Percentiles rank a stretch among this genome's conserved stretches.
phyloP scores from a whole-genome alignment of 495 filamentous ascomycete genomes.

The Lichenothelia convexa region DNA sequence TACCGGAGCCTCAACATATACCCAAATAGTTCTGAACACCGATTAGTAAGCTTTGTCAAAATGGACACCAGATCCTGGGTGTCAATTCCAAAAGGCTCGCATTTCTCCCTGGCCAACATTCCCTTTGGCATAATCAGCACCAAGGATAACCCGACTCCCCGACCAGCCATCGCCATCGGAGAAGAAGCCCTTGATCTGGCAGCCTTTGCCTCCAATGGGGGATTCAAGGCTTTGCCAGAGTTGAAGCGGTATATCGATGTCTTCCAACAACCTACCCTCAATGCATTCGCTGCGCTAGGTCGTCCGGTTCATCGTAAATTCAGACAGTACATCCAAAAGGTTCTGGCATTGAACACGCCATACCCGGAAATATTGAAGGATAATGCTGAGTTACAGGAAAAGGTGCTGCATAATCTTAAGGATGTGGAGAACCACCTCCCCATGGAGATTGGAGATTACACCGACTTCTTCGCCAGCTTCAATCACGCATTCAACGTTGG shows the following conservation, averaged over 20 bases:
- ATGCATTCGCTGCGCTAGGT: conserved; percentile 57
- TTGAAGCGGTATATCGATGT: conserved; percentile 34
- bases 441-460: conserved; percentile 16
- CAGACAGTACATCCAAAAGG: conserved; percentile 42
- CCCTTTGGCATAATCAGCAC: conserved; percentile 81
- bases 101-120: conserved; percentile 79
- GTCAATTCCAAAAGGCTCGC: conserved; percentile 39
- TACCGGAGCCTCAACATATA: too few species aligned
- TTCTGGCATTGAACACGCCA: conserved; percentile 34
- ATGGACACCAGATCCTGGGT: too few species aligned
- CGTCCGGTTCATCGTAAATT: conserved; percentile 46
- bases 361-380: not conserved
- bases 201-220: conserved; percentile 29
- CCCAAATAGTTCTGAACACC: too few species aligned
- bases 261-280: conserved; percentile 47
- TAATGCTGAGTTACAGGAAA: not conserved
- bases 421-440: conserved; percentile 13
- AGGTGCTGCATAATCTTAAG: not conserved
- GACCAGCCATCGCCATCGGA: conserved; percentile 52
- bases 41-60: too few species aligned
- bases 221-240: conserved; percentile 34
- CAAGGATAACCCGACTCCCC: conserved; percentile 1
- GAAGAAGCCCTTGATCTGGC: conserved; percentile 50
- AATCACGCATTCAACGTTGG: conserved; percentile 10
- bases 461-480: conserved; percentile 13